Conservation (phyloP, 2,329 filamentous ascomycete genomes). For the Colletotrichum camelliae region DNA sequence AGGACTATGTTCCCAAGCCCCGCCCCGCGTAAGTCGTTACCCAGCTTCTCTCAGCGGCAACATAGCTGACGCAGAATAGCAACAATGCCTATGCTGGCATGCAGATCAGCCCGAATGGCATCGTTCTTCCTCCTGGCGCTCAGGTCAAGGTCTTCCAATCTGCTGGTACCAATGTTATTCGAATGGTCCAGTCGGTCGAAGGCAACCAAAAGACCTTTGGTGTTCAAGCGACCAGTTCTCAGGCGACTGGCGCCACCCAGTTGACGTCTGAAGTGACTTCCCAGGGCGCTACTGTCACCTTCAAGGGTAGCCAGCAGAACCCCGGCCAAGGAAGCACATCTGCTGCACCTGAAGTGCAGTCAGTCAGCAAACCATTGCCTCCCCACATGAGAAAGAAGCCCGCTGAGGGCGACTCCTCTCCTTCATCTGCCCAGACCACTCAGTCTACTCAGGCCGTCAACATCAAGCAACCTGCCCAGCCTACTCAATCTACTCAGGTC, state of each 20-base stretch:
- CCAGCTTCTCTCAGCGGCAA: not conserved
- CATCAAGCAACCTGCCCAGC: not conserved
- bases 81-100: not conserved
- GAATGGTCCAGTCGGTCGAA: not conserved
- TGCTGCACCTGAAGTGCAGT: not conserved
- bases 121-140: not conserved
- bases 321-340: not conserved
- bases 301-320: not conserved
- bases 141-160: not conserved
- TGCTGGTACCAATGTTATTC: not conserved
- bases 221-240: not conserved
- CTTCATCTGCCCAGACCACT: not conserved
- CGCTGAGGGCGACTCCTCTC: not conserved
- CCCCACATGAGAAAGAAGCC: not conserved
- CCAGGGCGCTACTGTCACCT: not conserved
- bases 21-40: not conserved
- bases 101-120: slow-evolving; percentile 1
- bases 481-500: not conserved
- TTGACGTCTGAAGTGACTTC: not conserved
- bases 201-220: not conserved
- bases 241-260: not conserved
- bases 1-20: not conserved
- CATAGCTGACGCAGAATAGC: not conserved
- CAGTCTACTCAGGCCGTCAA: not conserved
- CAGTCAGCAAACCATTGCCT: not conserved